Percentiles rank a stretch among this genome's conserved stretches.
Evolutionary conservation across 225 moss, liverwort and hornwort species (phyloP).

Genomic region (Takakia lepidozioides): DNA sequence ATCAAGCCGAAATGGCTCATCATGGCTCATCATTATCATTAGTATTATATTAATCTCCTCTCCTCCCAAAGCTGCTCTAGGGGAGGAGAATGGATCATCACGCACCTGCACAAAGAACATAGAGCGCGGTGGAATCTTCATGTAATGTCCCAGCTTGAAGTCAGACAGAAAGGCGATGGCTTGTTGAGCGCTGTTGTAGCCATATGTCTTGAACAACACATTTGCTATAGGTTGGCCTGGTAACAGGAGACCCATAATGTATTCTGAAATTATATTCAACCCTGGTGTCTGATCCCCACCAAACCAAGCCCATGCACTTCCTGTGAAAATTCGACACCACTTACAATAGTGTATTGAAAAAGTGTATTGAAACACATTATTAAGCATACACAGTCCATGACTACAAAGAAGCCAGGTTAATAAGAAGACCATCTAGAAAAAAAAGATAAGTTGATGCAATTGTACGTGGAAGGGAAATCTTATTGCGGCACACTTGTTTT

Average conservation of each 20-base stretch:
- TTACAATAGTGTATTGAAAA: too few species aligned
- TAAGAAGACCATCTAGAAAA: too few species aligned
- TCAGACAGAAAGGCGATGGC: slow-evolving; percentile 55
- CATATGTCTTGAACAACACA: slow-evolving; percentile 60
- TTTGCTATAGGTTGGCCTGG: slow-evolving; percentile 73
- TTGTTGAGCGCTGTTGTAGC: slow-evolving; percentile 54
- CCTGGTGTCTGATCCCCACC: slow-evolving; percentile 32
- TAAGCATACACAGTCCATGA: too few species aligned
- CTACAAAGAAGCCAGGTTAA: too few species aligned
- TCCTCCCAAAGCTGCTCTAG: slow-evolving; percentile 96
- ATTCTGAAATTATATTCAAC: slow-evolving; percentile 59
- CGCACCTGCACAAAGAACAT: slow-evolving; percentile 54
- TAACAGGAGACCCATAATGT: slow-evolving; percentile 63
- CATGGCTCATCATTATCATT: slow-evolving; percentile 64
- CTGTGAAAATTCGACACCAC: too few species aligned
- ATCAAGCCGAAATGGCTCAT: slow-evolving; percentile 49
- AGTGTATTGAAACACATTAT: too few species aligned
- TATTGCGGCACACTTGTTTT: too few species aligned
- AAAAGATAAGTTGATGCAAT: too few species aligned
- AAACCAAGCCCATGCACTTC: too few species aligned
- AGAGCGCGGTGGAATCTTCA: slow-evolving; percentile 72
- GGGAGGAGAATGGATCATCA: too few species aligned
- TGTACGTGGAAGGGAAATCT: too few species aligned
- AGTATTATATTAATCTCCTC: slow-evolving; percentile 89
- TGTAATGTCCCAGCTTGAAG: slow-evolving; percentile 84